phyloP scores from a whole-genome alignment of 805 yeast genomes.

The Saccharomycopsis amapae region DNA sequence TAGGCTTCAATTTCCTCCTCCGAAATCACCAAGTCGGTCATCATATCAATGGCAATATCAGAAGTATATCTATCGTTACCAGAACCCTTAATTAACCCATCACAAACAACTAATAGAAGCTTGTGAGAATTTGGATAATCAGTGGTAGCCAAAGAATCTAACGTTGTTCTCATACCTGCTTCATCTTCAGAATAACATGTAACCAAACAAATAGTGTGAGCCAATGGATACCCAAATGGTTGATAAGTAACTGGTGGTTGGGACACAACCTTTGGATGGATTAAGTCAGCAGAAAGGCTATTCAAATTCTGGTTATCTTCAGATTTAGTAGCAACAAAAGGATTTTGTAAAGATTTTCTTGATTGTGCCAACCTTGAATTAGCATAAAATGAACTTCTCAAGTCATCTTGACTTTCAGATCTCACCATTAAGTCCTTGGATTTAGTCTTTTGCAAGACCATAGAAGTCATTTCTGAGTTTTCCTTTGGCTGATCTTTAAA shows the following conservation, averaged over 20 bases:
- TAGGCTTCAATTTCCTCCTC: slow-evolving; percentile 70
- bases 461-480: slow-evolving; percentile 15
- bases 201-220: slow-evolving; percentile 67
- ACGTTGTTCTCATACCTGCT: slow-evolving; percentile 75
- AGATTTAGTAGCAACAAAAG: slow-evolving; percentile 14
- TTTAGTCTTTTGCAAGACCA: slow-evolving; percentile 15
- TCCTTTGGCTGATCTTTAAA: not conserved
- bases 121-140: slow-evolving; percentile 95
- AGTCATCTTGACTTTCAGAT: slow-evolving; percentile 4
- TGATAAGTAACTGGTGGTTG: slow-evolving; percentile 88
- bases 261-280: slow-evolving; percentile 74
- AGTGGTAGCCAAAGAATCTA: slow-evolving; percentile 91
- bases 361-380: slow-evolving; percentile 11
- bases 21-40: slow-evolving; percentile 68
- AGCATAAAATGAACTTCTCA: slow-evolving; percentile 14
- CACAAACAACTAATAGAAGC: slow-evolving; percentile 77
- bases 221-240: slow-evolving; percentile 78
- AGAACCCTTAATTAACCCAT: slow-evolving; percentile 90
- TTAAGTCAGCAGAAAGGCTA: slow-evolving; percentile 25
- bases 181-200: slow-evolving; percentile 95
- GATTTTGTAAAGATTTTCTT: slow-evolving; percentile 12
- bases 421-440: slow-evolving; percentile 1
- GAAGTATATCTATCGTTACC: slow-evolving; percentile 88
- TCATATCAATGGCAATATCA: slow-evolving; percentile 79
- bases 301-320: not conserved